A percentile compares a stretch with the other conserved stretches of the same genome.
These are phyloP conservation scores for Fusarium sp. DNA, from an alignment of 2,329 filamentous ascomycete genomes.

Conservation along the genomic window DNA sequence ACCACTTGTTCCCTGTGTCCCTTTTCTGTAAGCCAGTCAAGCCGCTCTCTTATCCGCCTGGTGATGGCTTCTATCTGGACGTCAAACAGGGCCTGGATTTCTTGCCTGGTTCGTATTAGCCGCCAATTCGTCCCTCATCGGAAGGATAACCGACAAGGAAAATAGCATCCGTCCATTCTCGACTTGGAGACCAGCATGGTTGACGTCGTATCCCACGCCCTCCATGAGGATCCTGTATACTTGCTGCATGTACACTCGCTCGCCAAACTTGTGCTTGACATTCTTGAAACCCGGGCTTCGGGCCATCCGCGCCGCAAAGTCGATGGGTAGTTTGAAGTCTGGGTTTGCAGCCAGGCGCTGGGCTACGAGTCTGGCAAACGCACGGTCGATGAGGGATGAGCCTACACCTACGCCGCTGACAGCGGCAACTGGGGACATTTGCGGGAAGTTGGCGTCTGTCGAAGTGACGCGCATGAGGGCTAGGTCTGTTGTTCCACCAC, in stretches of 20 bases:
- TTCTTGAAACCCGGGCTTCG: slow-evolving; percentile 54
- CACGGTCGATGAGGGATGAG: slow-evolving; percentile 58
- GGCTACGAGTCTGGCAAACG: slow-evolving; percentile 55
- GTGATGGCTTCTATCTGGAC: slow-evolving; percentile 47
- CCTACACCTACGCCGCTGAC: slow-evolving; percentile 61
- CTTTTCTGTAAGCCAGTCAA: slow-evolving; percentile 53
- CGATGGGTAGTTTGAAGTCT: slow-evolving; percentile 51
- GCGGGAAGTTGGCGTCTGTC: slow-evolving; percentile 41
- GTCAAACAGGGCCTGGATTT: slow-evolving; percentile 59
- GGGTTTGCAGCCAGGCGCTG: slow-evolving; percentile 52
- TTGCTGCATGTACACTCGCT: slow-evolving; percentile 55
- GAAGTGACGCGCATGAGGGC: slow-evolving; percentile 57
- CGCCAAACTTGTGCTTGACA: slow-evolving; percentile 58
- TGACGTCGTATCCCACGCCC: slow-evolving; percentile 55
- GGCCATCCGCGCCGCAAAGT: slow-evolving; percentile 52
- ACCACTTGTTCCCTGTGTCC: slow-evolving; percentile 51
- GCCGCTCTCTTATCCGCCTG: slow-evolving; percentile 53
- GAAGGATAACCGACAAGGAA: slow-evolving; percentile 47
- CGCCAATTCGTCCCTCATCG: background rate
- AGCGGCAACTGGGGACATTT: slow-evolving; percentile 50
- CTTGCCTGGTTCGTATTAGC: slow-evolving; percentile 46
- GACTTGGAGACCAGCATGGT: slow-evolving; percentile 52
- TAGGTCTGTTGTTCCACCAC: slow-evolving; percentile 61
- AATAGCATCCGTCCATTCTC: slow-evolving; percentile 56
- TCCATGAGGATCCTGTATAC: slow-evolving; percentile 58